Percentiles rank a stretch among this genome's conserved stretches.
Evolutionary conservation across 495 filamentous ascomycete genomes (phyloP).

Genomic region (Tuber indicum): DNA sequence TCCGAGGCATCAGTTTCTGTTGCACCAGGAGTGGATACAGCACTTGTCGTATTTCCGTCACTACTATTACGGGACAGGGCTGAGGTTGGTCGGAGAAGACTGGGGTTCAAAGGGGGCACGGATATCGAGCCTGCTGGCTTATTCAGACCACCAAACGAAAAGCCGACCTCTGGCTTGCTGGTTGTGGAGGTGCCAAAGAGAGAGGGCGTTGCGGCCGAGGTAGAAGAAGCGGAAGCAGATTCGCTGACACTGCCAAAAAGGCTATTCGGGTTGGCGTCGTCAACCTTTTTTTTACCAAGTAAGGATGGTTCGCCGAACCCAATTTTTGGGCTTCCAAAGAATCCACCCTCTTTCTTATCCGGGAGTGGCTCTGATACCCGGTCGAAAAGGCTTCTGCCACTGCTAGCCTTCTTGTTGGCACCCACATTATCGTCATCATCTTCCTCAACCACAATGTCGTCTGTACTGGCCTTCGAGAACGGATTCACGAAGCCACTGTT

Average conservation of each 20-base stretch:
- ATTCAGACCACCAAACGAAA: slow-evolving; percentile 27
- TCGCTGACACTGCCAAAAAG: slow-evolving; percentile 22
- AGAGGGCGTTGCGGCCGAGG: slow-evolving; percentile 18
- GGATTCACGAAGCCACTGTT: slow-evolving; percentile 33
- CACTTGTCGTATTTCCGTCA: slow-evolving; percentile 3
- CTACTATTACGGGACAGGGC: slow-evolving; percentile 5
- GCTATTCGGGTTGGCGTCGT: background rate
- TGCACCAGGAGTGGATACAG: slow-evolving; percentile 9
- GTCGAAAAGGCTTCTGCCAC: slow-evolving; percentile 29
- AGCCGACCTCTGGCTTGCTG: slow-evolving; percentile 24
- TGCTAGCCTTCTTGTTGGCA: slow-evolving; percentile 17
- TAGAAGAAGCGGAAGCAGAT: slow-evolving; percentile 16
- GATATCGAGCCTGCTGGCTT: slow-evolving; percentile 22
- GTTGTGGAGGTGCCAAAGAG: slow-evolving; percentile 18
- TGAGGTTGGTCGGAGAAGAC: slow-evolving; percentile 6
- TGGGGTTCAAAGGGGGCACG: background rate
- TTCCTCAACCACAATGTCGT: slow-evolving; percentile 28
- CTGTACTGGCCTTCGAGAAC: slow-evolving; percentile 21
- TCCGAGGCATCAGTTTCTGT: slow-evolving; percentile 18
- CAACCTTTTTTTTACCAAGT: slow-evolving; percentile 12
- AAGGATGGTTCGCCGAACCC: slow-evolving; percentile 24
- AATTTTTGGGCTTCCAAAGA: slow-evolving; percentile 19
- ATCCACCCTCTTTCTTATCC: slow-evolving; percentile 17
- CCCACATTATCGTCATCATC: slow-evolving; percentile 20
- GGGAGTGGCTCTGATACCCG: slow-evolving; percentile 23